phyloP scores from a whole-genome alignment of 768 basidiomycete species.

The Hortiboletus campestris region DNA sequence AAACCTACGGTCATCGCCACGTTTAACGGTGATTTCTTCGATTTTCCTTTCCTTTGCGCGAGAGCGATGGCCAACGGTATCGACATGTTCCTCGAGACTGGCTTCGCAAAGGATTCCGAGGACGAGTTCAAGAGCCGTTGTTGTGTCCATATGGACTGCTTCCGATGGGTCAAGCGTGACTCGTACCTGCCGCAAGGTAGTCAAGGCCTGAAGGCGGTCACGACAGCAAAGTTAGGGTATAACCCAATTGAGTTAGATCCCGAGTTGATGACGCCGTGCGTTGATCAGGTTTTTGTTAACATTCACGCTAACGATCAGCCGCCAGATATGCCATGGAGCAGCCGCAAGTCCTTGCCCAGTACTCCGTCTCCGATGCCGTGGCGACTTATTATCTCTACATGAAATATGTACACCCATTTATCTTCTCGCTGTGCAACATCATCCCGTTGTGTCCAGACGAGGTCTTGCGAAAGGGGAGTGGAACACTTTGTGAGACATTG shows the following conservation, averaged over 20 bases:
- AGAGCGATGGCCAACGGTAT: constrained; percentile 85
- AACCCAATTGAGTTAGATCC: constrained; percentile 97
- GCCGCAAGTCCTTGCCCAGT: constrained; percentile 91
- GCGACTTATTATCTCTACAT: constrained; percentile 99
- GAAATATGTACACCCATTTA: constrained; percentile 99
- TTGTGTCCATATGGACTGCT: constrained; percentile 98
- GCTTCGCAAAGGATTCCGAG: constrained; percentile 87
- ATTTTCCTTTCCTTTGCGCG: constrained; percentile 94
- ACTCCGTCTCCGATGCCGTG: constrained; percentile 99
- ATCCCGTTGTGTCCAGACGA: constrained; percentile 97
- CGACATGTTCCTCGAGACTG: constrained; percentile 94
- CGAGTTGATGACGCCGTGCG: constrained; percentile 98
- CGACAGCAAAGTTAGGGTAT: constrained; percentile 93
- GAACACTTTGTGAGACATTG: constrained; percentile 95
- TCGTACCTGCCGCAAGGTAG: constrained; percentile 98
- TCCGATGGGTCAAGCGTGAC: constrained; percentile 99
- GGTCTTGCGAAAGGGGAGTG: constrained; percentile 92
- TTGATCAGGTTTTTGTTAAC: constrained; percentile 4
- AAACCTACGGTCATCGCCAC: constrained; percentile 97
- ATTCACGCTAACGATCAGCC: not conserved
- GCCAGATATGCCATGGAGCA: constrained; percentile 92
- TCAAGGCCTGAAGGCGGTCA: constrained; percentile 98
- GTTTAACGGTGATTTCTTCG: constrained; percentile 99
- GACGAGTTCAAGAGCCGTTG: constrained; percentile 92
- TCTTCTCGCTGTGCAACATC: constrained; percentile 98